Evolutionary conservation across 2,329 filamentous ascomycete genomes (phyloP).

Genomic region (Pseudocercospora fuligena): DNA sequence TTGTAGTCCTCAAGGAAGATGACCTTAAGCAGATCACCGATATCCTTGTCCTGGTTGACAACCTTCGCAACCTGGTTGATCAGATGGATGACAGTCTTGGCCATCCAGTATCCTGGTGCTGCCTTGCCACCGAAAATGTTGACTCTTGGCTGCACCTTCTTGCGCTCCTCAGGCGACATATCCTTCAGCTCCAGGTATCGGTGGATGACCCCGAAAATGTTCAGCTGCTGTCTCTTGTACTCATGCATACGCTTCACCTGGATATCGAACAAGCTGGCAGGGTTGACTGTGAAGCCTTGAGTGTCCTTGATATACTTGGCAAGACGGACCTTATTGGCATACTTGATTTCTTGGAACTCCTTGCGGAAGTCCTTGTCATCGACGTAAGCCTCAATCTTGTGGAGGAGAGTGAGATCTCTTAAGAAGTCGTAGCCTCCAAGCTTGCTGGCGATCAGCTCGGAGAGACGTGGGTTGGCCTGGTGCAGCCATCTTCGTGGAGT

Average conservation of each 20-base stretch:
- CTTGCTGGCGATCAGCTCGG: constrained; percentile 89
- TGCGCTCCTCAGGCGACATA: constrained; percentile 79
- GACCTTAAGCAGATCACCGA: constrained; percentile 94
- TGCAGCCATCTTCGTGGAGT: constrained; percentile 96
- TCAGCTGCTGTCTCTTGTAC: constrained; percentile 95
- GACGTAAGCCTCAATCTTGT: constrained; percentile 80
- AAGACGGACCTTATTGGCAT: constrained; percentile 89
- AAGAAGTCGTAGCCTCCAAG: constrained; percentile 81
- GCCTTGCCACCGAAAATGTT: constrained; percentile 98
- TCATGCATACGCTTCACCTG: constrained; percentile 99
- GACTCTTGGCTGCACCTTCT: constrained; percentile 85
- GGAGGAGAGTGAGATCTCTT: constrained; percentile 85
- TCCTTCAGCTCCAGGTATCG: constrained; percentile 88
- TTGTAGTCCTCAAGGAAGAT: constrained; percentile 99
- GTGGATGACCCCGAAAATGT: constrained; percentile 97
- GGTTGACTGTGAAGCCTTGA: constrained; percentile 82
- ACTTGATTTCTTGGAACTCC: constrained; percentile 96
- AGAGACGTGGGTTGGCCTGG: constrained; percentile 92
- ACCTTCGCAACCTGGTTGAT: constrained; percentile 90
- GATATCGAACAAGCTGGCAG: constrained; percentile 87
- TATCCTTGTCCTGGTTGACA: constrained; percentile 88
- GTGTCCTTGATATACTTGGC: constrained; percentile 88
- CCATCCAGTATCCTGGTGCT: constrained; percentile 99
- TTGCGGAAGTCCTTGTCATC: constrained; percentile 90
- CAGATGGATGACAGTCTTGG: constrained; percentile 90